Conservation (phyloP, 352 stramenopile species). For the Pythium myriotylum region DNA sequence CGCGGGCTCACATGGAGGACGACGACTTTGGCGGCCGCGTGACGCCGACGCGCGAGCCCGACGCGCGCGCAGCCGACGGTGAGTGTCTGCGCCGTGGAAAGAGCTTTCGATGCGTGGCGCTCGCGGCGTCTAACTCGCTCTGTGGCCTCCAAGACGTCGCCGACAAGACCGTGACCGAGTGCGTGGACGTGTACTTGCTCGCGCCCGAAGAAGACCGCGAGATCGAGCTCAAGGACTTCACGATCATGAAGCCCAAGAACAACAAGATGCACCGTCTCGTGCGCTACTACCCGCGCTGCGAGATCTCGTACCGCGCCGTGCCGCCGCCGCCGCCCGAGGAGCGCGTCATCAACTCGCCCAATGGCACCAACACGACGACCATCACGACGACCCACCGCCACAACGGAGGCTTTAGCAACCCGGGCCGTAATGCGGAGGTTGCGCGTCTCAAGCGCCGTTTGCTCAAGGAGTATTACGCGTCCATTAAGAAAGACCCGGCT, state of each 20-base stretch:
- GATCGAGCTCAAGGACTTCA: constrained; percentile 79
- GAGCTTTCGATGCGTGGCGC: background rate
- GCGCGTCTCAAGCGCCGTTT: constrained; percentile 69
- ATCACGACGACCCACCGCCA: constrained; percentile 52
- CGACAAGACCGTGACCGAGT: constrained; percentile 49
- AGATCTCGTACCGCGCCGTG: constrained; percentile 75
- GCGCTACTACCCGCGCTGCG: constrained; percentile 61
- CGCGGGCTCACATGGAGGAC: constrained; percentile 13
- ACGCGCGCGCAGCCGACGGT: constrained; percentile 14
- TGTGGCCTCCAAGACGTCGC: constrained; percentile 11
- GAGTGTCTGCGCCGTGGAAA: background rate
- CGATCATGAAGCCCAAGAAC: constrained; percentile 83
- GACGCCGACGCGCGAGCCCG: constrained; percentile 18
- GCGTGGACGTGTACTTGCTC: constrained; percentile 76
- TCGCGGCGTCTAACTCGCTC: constrained; percentile 9
- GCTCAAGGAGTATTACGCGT: constrained; percentile 55
- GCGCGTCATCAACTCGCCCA: constrained; percentile 54
- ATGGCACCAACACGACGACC: constrained; percentile 50
- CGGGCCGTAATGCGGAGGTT: constrained; percentile 67
- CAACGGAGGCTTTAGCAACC: constrained; percentile 76
- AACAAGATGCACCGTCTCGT: constrained; percentile 76
- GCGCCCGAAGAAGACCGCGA: constrained; percentile 60
- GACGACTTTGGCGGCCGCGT: constrained; percentile 16
- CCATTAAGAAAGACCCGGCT: constrained; percentile 28
- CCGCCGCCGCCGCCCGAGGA: constrained; percentile 52